Conservation (phyloP, 2,329 filamentous ascomycete genomes). For the Sarocladiaceae sp. region DNA sequence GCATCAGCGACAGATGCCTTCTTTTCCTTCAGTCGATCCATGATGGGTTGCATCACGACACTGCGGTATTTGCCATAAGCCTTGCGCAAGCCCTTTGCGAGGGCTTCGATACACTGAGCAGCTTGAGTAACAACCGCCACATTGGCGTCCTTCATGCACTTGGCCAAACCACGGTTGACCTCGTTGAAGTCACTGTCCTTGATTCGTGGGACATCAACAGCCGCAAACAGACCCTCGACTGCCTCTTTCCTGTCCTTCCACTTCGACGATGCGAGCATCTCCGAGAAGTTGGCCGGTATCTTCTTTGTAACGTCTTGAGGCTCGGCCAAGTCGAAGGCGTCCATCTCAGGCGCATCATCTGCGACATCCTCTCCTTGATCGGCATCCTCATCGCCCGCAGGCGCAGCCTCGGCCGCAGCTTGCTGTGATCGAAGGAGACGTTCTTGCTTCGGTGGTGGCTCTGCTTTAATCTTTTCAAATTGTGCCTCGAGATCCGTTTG, state of each 20-base stretch:
- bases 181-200: conserved; percentile 88
- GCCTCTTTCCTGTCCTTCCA: conserved; percentile 99
- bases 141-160: conserved; percentile 98
- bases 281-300: conserved; percentile 73
- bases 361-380: conserved; percentile 51
- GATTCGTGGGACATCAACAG: conserved; percentile 80
- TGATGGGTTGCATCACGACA: conserved; percentile 77
- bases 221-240: conserved; percentile 70
- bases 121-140: conserved; percentile 90
- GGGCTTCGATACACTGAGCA: conserved; percentile 82
- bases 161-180: conserved; percentile 75
- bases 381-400: conserved; percentile 50
- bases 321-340: conserved; percentile 75
- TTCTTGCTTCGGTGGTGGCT: conserved; percentile 83
- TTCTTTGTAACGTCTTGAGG: conserved; percentile 81
- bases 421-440: conserved; percentile 84
- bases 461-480: conserved; percentile 88
- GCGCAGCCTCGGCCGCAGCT: conserved; percentile 68
- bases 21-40: conserved; percentile 97
- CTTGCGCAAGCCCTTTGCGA: conserved; percentile 79
- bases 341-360: conserved; percentile 55
- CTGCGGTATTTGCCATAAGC: conserved; percentile 75
- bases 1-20: conserved; percentile 86
- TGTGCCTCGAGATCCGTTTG: conserved; percentile 89
- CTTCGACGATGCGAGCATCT: conserved; percentile 81